A percentile compares a stretch with the other conserved stretches of the same genome.
Conservation (phyloP, 2,329 filamentous ascomycete species). For the Fusarium sp. region DNA sequence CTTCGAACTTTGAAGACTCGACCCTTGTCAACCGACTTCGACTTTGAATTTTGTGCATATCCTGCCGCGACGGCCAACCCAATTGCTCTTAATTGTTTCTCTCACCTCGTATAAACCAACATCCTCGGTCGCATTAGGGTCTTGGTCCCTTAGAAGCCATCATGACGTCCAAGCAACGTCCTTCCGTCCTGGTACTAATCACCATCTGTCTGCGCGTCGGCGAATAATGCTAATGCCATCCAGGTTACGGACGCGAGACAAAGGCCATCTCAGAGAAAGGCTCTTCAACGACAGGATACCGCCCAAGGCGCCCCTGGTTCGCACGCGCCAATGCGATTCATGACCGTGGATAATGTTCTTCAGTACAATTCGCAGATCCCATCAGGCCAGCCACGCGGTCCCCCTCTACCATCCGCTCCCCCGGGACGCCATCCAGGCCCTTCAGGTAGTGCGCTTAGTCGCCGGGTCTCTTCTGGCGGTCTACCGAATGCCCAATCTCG, state of each 20-base stretch:
- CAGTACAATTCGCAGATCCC: conserved; percentile 96
- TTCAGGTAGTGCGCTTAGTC: conserved; percentile 30
- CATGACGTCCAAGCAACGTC: conserved; percentile 66
- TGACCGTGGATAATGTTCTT: conserved; percentile 93
- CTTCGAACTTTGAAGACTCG: conserved; percentile 23
- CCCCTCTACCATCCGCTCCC: conserved; percentile 65
- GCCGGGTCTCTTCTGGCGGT: conserved; percentile 55
- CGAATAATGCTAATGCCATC: conserved; percentile 32
- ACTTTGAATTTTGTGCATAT: conserved; percentile 13
- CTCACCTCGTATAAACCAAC: neutral
- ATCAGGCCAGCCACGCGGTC: conserved; percentile 87
- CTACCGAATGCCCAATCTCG: conserved; percentile 59
- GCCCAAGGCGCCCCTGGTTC: conserved; percentile 47
- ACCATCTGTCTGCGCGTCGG: conserved; percentile 28
- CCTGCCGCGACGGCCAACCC: conserved; percentile 2
- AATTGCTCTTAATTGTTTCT: neutral
- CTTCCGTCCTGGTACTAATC: conserved; percentile 69
- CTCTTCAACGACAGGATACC: conserved; percentile 54
- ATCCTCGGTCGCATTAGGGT: neutral
- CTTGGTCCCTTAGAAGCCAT: conserved; percentile 13
- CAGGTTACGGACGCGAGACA: conserved; percentile 58
- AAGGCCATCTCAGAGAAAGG: conserved; percentile 51
- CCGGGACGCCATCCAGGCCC: conserved; percentile 41
- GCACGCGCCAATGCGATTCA: conserved; percentile 74
- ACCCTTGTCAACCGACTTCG: conserved; percentile 23